These are phyloP conservation scores for Pyrenophora graminea DNA, from an alignment of 2,329 filamentous ascomycete genomes.

Conservation along the genomic window DNA sequence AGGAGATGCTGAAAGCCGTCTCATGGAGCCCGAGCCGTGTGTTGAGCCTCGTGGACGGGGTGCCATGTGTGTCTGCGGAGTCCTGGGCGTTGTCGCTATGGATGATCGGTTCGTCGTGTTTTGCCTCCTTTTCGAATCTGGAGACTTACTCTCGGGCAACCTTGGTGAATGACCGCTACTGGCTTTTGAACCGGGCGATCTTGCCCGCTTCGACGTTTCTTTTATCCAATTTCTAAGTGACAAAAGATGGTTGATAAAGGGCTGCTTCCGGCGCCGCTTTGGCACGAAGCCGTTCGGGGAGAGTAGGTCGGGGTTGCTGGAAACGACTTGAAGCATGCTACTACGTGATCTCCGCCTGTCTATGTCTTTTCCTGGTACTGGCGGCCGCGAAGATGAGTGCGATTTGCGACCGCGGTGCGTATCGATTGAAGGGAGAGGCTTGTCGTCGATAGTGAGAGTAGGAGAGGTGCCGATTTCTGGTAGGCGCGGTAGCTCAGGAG, in stretches of 20 bases:
- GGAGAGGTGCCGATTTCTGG: conserved; percentile 61
- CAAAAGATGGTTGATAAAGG: conserved; percentile 68
- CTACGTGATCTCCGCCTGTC: conserved; percentile 71
- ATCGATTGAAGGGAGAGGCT: conserved; percentile 72
- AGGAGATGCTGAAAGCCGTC: conserved; percentile 79
- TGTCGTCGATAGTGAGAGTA: conserved; percentile 45
- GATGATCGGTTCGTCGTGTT: conserved; percentile 44
- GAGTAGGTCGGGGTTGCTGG: conserved; percentile 66
- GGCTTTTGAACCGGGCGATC: conserved; percentile 43
- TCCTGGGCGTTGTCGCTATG: conserved; percentile 45
- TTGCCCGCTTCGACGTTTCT: conserved; percentile 55
- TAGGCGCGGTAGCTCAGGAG: conserved; percentile 75
- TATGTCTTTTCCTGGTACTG: conserved; percentile 82
- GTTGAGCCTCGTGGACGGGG: conserved; percentile 52
- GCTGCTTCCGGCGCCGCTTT: conserved; percentile 62
- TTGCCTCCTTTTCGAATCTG: conserved; percentile 40
- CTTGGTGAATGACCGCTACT: conserved; percentile 43
- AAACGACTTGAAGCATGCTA: conserved; percentile 85
- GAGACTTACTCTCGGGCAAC: conserved; percentile 29
- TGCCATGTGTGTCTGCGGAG: conserved; percentile 43
- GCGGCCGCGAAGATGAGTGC: conserved; percentile 77
- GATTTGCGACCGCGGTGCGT: conserved; percentile 76
- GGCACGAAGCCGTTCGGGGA: conserved; percentile 61
- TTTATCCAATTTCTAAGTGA: conserved; percentile 75
- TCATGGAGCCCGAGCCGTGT: conserved; percentile 44